Evolutionary conservation across 805 yeast species (phyloP).

Genomic region (Saccharomycopsis sp.): DNA sequence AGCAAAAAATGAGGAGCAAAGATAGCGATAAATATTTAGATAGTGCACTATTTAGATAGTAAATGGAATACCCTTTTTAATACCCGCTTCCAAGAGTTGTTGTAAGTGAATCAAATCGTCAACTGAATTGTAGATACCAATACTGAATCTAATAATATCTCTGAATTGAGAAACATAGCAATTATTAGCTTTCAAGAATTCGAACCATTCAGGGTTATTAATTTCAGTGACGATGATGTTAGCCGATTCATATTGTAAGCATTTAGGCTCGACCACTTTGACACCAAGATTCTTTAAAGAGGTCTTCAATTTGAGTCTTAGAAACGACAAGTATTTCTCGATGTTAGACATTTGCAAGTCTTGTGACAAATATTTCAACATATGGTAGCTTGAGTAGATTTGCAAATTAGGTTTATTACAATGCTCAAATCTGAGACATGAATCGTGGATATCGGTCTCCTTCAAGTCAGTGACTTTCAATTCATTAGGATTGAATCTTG

Average conservation of each 20-base stretch:
- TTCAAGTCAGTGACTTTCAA: conserved; percentile 4
- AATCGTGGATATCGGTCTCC: conserved; percentile 3
- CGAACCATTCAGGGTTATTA: conserved; percentile 18
- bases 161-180: conserved; percentile 18
- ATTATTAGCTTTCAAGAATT: conserved; percentile 11
- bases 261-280: background rate
- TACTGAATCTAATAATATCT: conserved; percentile 16
- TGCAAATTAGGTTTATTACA: conserved; percentile 19
- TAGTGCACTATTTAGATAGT: background rate
- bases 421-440: conserved; percentile 14
- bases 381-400: conserved; percentile 14
- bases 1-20: too few relatives aligned
- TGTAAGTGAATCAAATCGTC: conserved; percentile 14
- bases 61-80: conserved; percentile 8
- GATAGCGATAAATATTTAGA: background rate
- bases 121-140: conserved; percentile 17
- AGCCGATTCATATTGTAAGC: conserved; percentile 1
- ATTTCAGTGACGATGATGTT: conserved; percentile 16
- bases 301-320: conserved; percentile 7
- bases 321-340: conserved; percentile 7
- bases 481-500: conserved; percentile 10
- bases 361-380: conserved; percentile 11
- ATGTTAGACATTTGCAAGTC: conserved; percentile 8
- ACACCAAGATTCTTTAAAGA: conserved; percentile 7
- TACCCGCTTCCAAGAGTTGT: conserved; percentile 8